Conservation (phyloP, 768 basidiomycete genomes). For the Cystobasidium tubakii region DNA sequence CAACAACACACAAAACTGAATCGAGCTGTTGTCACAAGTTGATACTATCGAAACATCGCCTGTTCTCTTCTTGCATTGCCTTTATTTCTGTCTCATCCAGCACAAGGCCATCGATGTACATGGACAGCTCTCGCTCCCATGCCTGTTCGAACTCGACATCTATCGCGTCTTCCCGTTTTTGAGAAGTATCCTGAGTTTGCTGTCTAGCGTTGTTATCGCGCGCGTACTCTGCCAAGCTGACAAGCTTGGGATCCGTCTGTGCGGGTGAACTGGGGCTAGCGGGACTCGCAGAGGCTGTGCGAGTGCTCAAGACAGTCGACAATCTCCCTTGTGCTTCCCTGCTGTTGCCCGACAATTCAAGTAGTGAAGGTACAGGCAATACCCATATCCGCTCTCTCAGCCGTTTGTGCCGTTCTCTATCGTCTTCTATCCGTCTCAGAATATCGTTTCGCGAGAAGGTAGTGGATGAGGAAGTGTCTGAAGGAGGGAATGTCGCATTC, state of each 20-base stretch:
- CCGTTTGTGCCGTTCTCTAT: slow-evolving; percentile 54
- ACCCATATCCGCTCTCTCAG: slow-evolving; percentile 53
- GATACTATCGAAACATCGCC: neutral
- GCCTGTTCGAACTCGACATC: slow-evolving; percentile 53
- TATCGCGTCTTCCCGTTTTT: slow-evolving; percentile 43
- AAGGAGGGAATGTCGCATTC: neutral
- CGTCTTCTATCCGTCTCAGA: slow-evolving; percentile 53
- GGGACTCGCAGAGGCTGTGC: slow-evolving; percentile 45
- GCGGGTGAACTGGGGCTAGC: slow-evolving; percentile 49
- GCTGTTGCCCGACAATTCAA: slow-evolving; percentile 34
- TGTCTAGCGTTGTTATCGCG: slow-evolving; percentile 3
- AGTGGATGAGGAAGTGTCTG: neutral
- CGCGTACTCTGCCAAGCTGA: slow-evolving; percentile 32
- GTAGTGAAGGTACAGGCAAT: slow-evolving; percentile 49
- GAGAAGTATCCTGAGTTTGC: slow-evolving; percentile 25
- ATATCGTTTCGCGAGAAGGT: slow-evolving; percentile 51
- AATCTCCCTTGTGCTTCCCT: slow-evolving; percentile 3
- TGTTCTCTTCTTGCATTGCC: slow-evolving; percentile 51
- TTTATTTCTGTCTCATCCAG: slow-evolving; percentile 57
- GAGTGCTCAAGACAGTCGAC: slow-evolving; percentile 6
- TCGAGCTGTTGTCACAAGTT: neutral
- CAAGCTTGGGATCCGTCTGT: slow-evolving; percentile 14
- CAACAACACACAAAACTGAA: slow-evolving; percentile 1
- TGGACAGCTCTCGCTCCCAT: slow-evolving; percentile 57
- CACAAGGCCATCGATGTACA: neutral